phyloP scores from a whole-genome alignment of 331 rosid genomes.

The Quercus lobata region DNA sequence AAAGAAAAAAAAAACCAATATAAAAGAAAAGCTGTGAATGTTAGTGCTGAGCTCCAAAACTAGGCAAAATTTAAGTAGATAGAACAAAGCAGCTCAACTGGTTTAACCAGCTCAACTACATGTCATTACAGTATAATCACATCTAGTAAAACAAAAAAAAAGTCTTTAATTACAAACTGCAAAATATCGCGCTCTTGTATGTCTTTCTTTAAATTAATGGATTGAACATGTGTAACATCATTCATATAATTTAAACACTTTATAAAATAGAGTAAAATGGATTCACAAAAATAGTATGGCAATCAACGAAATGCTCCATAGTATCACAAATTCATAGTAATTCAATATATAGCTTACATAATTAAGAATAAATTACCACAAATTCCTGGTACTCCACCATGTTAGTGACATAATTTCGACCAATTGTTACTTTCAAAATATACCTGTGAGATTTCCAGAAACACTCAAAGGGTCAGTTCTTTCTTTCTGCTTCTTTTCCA shows the following conservation, averaged over 20 bases:
- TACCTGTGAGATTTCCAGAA: slow-evolving; percentile 5
- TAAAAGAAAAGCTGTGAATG: too few species aligned
- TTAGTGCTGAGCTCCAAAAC: too few species aligned
- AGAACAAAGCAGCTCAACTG: too few species aligned
- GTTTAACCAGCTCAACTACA: not conserved
- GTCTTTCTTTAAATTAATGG: not conserved
- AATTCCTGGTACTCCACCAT: slow-evolving; percentile 20
- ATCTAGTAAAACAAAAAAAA: not conserved
- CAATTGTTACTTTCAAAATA: slow-evolving; percentile 17
- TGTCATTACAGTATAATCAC: not conserved
- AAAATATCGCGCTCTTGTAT: not conserved
- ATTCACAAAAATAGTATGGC: not conserved
- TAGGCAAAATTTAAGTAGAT: too few species aligned
- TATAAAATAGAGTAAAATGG: not conserved
- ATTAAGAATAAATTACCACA: slow-evolving; percentile 11
- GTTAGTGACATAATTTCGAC: slow-evolving; percentile 23
- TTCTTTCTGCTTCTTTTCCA: not conserved
- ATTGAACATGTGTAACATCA: not conserved
- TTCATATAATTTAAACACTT: not conserved
- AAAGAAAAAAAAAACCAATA: too few species aligned
- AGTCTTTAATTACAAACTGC: not conserved
- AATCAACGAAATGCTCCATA: not conserved
- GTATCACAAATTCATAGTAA: not conserved
- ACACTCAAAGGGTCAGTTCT: not conserved
- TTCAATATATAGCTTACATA: not conserved